Evolutionary conservation across 202 grass and related monocot genomes (phyloP).

Genomic region (Bolboschoenoplectus hybrid): DNA sequence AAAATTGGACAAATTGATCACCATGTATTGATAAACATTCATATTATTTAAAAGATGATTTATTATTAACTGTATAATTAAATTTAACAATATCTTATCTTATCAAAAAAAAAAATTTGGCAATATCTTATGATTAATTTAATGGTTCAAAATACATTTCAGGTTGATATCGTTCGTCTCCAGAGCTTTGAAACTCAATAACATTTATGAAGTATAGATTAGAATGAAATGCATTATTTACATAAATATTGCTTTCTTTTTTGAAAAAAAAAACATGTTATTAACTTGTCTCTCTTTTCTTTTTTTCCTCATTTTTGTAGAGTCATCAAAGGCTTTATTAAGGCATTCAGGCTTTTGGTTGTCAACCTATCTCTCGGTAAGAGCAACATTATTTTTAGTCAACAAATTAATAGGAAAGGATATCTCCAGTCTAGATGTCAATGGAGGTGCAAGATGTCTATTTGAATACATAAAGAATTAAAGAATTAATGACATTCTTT

Average conservation of each 20-base stretch:
- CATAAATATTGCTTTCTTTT: neutral
- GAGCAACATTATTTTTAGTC: neutral
- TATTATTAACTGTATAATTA: no score
- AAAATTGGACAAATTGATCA: no score
- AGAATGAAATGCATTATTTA: neutral
- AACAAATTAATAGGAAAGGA: neutral
- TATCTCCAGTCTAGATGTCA: no score
- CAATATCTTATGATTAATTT: neutral
- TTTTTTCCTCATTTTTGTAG: neutral
- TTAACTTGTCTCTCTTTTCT: neutral
- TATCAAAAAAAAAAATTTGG: neutral
- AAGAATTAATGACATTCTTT: no score
- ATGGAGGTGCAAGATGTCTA: no score
- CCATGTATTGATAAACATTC: no score
- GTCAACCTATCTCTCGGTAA: conserved; percentile 14
- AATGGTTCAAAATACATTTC: neutral
- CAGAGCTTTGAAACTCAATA: neutral
- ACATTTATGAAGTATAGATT: neutral
- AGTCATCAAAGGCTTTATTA: conserved; percentile 2
- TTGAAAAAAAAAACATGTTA: neutral
- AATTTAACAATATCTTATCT: no score
- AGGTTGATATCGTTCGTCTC: neutral
- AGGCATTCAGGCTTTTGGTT: conserved; percentile 6
- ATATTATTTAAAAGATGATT: no score
- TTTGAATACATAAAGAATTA: no score